Base-by-base conservation (phyloP, 495 filamentous ascomycete genomes). In the Terfezia boudieri region DNA sequence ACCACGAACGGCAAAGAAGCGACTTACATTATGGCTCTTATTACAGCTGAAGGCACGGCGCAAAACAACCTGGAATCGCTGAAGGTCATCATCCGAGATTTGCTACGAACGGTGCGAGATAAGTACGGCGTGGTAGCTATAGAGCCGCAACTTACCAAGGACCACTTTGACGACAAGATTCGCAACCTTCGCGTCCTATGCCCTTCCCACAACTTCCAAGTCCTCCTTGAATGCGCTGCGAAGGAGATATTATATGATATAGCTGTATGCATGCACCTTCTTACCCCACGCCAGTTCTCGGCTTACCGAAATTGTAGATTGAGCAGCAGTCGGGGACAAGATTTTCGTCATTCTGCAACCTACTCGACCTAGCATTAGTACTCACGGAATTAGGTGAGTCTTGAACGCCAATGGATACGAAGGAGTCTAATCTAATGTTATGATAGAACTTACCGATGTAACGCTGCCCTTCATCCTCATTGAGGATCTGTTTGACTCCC, bases 401-500 rank as follows among this genome's bases (percentile, higher is more conserved):
- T 50, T 48, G 65, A 36, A 32, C 2, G 26, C 26, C 26, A 32
- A 32, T 32, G 26, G 26, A 32, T 32, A 32, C 7, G 26, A 32
- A 32, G 7, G 26, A 20, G 26, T 32, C 7, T 32, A 7, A 32
- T 32, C 26, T 32, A 32, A 32, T 7, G 7, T 5, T 7, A 32
- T 32, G 26, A 2, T 32, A 32, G 65, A 78, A 83, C 71, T 92
- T 6, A 62, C 84, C 64, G 85, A 93, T 57, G 76, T 84, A 1
- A 84, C 80, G 26, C 71, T 96, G 37, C 75, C 89, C 9, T 84
- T 92, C 59, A 87, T 81, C 76, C 75, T 96, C 12, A 80, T 95
- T 16, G 90, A 99, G 65, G 90, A 99, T 65, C 76, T 96, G 0
- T 75, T 99, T 49, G 92, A 96, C 68, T 93, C 86, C 57, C 90